Evolutionary conservation across 2,329 filamentous ascomycete species (phyloP), one percentile per base, ranked within the genome.

Genomic region (Neopestalotiopsis clavispora): DNA sequence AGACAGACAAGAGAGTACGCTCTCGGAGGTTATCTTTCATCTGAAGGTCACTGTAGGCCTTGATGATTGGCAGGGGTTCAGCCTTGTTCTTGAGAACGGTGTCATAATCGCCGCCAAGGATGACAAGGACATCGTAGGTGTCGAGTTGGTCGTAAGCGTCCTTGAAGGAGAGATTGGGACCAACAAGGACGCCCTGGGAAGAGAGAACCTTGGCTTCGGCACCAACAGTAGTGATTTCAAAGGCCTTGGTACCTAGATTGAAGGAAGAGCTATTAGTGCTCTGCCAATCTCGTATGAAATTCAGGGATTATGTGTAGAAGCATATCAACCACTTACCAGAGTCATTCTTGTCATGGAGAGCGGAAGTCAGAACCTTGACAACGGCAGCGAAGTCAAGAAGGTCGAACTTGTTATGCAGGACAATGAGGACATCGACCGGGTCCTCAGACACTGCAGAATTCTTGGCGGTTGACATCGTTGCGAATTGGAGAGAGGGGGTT

Each of bases 1-100:
- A 94, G 80, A 97, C 85, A 73, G 92, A 93, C 74, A 96, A 84
- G 76, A 96, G 84, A 64, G 93, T 95, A 74, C 94, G 92, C 85
- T 97, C 94, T 75, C 92, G 92, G 76, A 85, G 86, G 13, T 93
- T 92, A 75, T 95, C 92, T 75, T 89, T 90, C 85, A 93, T 90
- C 83, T 96, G 93, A 69, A 95, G 85, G 78, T 95, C 91, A 72
- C 91, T 88, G 81, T 91, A 96, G 76, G 91, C 90, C 74, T 87
- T 87, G 84, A 96, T 93, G 78, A 95, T 84, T 71, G 85, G 83
- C 71, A 95, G 85, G 30, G 92, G 92, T 79, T 94, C 89, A 66
- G 84, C 80, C 77, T 92, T 91, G 76, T 86, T 82, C 81, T 93
- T 90, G 77, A 95, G 81, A 71, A 94, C 80, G 49, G 84, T 81